Conservation (phyloP, 345 rosid genomes). For the Populus simonii region DNA sequence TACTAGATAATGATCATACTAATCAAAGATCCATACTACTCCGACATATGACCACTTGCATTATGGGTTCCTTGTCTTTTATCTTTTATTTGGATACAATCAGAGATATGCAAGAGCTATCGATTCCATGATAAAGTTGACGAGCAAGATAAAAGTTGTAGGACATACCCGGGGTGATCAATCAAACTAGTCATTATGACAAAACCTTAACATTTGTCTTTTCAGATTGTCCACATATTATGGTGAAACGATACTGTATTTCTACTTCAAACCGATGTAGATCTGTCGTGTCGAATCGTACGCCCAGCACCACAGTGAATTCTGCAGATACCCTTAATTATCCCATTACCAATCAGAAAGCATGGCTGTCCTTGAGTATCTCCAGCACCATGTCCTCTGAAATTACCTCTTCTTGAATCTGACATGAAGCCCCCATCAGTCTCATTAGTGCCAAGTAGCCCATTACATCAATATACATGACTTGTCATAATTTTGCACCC, state of each 20-base stretch:
- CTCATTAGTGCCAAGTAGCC: neutral
- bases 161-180: slow-evolving; percentile 43
- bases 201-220: slow-evolving; percentile 96
- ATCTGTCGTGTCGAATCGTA: slow-evolving; percentile 10
- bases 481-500: neutral
- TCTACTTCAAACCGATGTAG: neutral
- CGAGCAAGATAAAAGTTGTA: slow-evolving; percentile 47
- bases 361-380: neutral
- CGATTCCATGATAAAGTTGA: slow-evolving; percentile 36
- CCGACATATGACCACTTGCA: slow-evolving; percentile 36
- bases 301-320: neutral
- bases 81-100: slow-evolving; percentile 47
- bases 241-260: slow-evolving; percentile 25
- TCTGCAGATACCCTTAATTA: neutral
- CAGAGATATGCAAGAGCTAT: slow-evolving; percentile 39
- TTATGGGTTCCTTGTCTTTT: slow-evolving; percentile 37
- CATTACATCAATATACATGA: neutral
- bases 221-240: slow-evolving; percentile 67
- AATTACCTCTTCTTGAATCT: neutral
- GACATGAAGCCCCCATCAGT: slow-evolving; percentile 3
- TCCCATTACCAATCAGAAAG: neutral
- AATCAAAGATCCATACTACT: slow-evolving; percentile 17
- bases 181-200: slow-evolving; percentile 65
- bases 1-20: slow-evolving; percentile 16
- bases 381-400: slow-evolving; percentile 15